Conservation (phyloP, 2,329 filamentous ascomycete genomes). For the Trichothecium sympodiale region DNA sequence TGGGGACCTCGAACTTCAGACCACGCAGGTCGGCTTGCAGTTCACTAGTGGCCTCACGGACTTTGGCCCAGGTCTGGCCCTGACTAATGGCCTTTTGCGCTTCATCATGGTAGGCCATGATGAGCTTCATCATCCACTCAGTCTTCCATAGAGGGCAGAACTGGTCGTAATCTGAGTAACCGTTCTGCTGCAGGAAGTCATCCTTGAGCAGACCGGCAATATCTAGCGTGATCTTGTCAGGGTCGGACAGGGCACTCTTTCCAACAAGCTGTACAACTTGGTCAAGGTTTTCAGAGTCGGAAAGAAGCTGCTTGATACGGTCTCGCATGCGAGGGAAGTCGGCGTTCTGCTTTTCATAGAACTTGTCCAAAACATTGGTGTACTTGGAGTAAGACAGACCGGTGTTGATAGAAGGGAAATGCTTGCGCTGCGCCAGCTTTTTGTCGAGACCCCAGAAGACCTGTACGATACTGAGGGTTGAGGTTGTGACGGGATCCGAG, state of each 20-base stretch:
- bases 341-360: constrained; percentile 85
- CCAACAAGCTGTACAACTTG: constrained; percentile 98
- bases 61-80: constrained; percentile 85
- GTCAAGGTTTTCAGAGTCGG: constrained; percentile 92
- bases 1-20: constrained; percentile 95
- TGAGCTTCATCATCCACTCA: constrained; percentile 99
- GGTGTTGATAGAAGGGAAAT: constrained; percentile 98
- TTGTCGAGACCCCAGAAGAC: constrained; percentile 99
- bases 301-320: constrained; percentile 85
- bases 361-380: constrained; percentile 76
- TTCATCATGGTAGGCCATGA: constrained; percentile 97
- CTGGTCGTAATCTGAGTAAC: constrained; percentile 97
- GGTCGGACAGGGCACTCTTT: constrained; percentile 90
- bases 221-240: constrained; percentile 96
- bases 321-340: constrained; percentile 91
- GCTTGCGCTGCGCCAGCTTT: constrained; percentile 97
- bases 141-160: constrained; percentile 99
- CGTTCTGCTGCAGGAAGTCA: constrained; percentile 98
- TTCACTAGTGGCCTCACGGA: constrained; percentile 80
- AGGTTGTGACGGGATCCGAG: constrained; percentile 91
- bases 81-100: constrained; percentile 89
- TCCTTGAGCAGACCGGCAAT: constrained; percentile 89
- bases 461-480: constrained; percentile 93
- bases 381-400: constrained; percentile 95
- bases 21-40: constrained; percentile 75